phyloP scores from a whole-genome alignment of 129 eudicot species.

The Artemisia annua region DNA sequence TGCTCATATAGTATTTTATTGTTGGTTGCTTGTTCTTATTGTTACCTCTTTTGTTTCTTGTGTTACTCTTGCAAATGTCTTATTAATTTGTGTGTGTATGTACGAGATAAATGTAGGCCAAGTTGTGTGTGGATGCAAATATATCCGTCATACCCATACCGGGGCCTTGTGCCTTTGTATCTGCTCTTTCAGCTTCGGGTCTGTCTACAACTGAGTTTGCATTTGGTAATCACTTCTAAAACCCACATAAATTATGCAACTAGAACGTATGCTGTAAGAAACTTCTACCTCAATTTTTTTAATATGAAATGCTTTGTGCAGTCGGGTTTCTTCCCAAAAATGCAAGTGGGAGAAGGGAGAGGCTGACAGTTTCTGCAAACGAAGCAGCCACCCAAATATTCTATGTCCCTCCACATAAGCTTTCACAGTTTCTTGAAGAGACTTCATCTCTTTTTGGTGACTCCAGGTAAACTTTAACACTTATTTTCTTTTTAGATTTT shows the following conservation, averaged over 20 bases:
- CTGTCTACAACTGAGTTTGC: slow-evolving; percentile 79
- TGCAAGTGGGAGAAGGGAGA: slow-evolving; percentile 65
- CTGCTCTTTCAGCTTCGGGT: slow-evolving; percentile 96
- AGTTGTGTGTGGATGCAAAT: slow-evolving; percentile 62
- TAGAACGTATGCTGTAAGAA: background rate
- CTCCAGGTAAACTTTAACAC: slow-evolving; percentile 46
- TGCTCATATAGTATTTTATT: background rate
- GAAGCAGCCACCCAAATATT: slow-evolving; percentile 82
- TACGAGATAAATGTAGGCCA: slow-evolving; percentile 47
- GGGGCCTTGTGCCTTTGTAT: slow-evolving; percentile 85
- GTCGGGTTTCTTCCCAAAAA: slow-evolving; percentile 98
- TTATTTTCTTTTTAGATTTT: background rate
- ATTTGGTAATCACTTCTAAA: slow-evolving; percentile 57
- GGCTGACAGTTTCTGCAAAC: slow-evolving; percentile 60
- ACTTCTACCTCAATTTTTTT: background rate
- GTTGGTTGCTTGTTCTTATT: background rate
- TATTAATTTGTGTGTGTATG: background rate
- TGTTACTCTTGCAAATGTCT: background rate
- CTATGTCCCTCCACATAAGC: slow-evolving; percentile 95
- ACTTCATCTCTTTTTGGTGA: slow-evolving; percentile 63
- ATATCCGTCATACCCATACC: slow-evolving; percentile 79
- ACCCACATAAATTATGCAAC: background rate
- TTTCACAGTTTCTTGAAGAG: slow-evolving; percentile 79
- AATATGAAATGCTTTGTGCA: slow-evolving; percentile 30
- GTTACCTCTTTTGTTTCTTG: too few species aligned